phyloP scores from a whole-genome alignment of 1,284 basidiomycete species.

The Leccinum subrobustum region DNA sequence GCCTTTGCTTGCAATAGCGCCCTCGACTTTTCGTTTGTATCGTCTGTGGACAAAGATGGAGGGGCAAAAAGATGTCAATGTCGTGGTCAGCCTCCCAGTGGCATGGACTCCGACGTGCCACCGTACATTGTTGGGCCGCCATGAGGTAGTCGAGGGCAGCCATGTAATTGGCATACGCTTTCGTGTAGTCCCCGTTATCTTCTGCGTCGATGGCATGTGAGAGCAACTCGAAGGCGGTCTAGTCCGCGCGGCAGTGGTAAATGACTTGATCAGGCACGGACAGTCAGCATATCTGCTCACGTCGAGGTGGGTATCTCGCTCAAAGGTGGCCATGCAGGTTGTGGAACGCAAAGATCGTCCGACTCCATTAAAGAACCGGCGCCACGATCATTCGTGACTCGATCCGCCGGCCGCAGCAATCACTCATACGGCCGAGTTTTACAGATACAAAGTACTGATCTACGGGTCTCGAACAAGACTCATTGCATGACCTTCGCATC shows the following conservation, averaged over 20 bases:
- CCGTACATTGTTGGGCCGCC: constrained; percentile 64
- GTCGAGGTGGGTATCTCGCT: background rate
- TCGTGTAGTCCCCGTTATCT: constrained; percentile 89
- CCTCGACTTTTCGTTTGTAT: constrained; percentile 61
- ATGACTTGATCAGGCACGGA: background rate
- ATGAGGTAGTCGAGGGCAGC: constrained; percentile 98
- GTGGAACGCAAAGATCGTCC: background rate
- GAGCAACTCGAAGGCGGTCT: constrained; percentile 24
- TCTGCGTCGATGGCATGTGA: constrained; percentile 46
- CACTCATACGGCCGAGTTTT: too few species aligned
- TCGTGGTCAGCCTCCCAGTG: background rate
- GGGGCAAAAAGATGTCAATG: background rate
- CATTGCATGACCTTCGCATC: background rate
- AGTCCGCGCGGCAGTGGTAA: background rate
- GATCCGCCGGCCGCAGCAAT: constrained; percentile 19
- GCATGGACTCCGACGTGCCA: constrained; percentile 13
- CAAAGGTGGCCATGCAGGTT: background rate
- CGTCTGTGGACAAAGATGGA: constrained; percentile 4
- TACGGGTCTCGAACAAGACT: background rate
- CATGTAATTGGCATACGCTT: constrained; percentile 93
- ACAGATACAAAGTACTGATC: too few species aligned
- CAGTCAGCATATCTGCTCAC: background rate
- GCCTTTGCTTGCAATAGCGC: constrained; percentile 85
- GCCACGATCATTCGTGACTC: background rate
- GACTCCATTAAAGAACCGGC: background rate